Conservation (phyloP, 768 basidiomycete species). For the Phlebiopsis flavidoalba region DNA sequence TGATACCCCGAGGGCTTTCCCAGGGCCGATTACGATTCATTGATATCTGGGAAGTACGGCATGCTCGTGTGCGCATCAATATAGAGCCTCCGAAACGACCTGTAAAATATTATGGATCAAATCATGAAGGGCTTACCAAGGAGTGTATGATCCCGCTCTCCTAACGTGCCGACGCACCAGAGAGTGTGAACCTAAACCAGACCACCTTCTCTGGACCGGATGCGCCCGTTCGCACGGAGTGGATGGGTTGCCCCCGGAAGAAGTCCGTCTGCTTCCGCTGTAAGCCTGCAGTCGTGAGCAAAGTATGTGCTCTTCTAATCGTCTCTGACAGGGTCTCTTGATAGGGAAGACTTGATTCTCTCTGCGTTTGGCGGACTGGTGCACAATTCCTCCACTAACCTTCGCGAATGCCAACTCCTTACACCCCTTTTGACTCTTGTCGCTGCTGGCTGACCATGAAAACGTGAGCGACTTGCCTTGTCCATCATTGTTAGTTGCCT, state of each 20-base stretch:
- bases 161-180: not conserved
- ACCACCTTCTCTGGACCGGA: constrained; percentile 9
- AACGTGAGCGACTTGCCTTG: constrained; percentile 47
- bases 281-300: constrained; percentile 32
- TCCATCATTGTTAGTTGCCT: not conserved
- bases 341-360: constrained; percentile 66
- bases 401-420: constrained; percentile 54
- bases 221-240: constrained; percentile 72
- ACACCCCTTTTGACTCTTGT: constrained; percentile 71
- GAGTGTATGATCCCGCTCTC: constrained; percentile 42
- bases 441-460: constrained; percentile 63
- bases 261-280: constrained; percentile 82
- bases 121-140: constrained; percentile 66
- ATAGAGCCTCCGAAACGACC: constrained; percentile 78
- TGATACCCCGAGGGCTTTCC: constrained; percentile 88
- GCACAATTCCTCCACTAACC: constrained; percentile 31
- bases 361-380: constrained; percentile 67
- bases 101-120: constrained; percentile 54
- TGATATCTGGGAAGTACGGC: constrained; percentile 74
- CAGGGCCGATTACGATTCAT: constrained; percentile 78
- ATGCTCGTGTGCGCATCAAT: constrained; percentile 75
- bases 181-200: not conserved
- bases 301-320: not conserved
- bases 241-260: constrained; percentile 73
- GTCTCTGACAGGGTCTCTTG: constrained; percentile 51